Evolutionary conservation across 1,284 basidiomycete genomes (phyloP), one percentile per base, ranked within the genome.

Genomic region (Pterula multifida): DNA sequence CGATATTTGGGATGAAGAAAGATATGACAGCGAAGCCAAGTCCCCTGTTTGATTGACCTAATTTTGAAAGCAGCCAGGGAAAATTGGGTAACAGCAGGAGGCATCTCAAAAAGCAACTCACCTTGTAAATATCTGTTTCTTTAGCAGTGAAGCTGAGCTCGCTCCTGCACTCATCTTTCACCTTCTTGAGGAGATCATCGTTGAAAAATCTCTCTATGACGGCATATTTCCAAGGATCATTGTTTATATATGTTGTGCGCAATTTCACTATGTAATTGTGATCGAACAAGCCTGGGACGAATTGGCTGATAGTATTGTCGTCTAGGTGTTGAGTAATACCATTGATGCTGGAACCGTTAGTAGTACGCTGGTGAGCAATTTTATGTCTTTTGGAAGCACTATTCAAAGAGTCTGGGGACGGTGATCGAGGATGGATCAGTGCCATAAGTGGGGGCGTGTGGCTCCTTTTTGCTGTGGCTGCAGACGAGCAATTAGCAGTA

Each of bases 41-140:
- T 98, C 95, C 54, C 95, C 95, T 0, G 94, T 97, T 72, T 98
- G 95, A 66, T 95, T 90, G 58, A 98, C 89, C 90, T 94, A 59
- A 11, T 49, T 26, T 47, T 15, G 26, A 48, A 49, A 49, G 47
- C 19, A 28, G 52, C 39, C 26, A 26, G 23, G 36, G 6, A 3
- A n/a, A 47, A 50, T 36, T 28, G 44, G 54, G 12, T 36, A 4
- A 32, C 15, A 3, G 26, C 36, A 49, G 21, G 50, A n/a, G 48
- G 26, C 3, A n/a, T 15, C 19, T n/a, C n/a, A n/a, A n/a, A 22
- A 24, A 45, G 26, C 28, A 45, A 54, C 72, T 52, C 54, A 87
- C 91, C 79, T 93, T 95, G 80, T 98, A 98, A 57, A 98, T 98
- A 63, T 98, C 95, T 3, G 95, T 98, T 73, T 98, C 91, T 70